phyloP scores from a whole-genome alignment of 2,329 filamentous ascomycete species.

The Fusarium sp. region DNA sequence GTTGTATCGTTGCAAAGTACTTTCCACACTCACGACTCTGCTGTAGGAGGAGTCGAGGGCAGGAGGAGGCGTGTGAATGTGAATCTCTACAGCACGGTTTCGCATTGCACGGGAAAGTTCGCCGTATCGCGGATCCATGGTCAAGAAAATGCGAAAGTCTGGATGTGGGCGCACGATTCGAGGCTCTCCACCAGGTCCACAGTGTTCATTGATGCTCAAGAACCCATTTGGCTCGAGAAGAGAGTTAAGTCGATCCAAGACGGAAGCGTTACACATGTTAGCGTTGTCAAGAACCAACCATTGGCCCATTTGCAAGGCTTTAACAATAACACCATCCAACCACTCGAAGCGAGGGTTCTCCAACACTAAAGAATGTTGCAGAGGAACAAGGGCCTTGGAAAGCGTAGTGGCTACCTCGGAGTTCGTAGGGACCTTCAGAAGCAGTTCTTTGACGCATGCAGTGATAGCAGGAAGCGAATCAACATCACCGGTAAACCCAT shows the following conservation, averaged over 20 bases:
- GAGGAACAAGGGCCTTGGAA: slow-evolving; percentile 61
- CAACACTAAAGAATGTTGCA: slow-evolving; percentile 66
- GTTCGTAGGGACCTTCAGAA: slow-evolving; percentile 56
- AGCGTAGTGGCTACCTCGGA: slow-evolving; percentile 62
- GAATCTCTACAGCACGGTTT: slow-evolving; percentile 93
- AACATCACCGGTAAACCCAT: slow-evolving; percentile 54
- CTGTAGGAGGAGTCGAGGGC: slow-evolving; percentile 50
- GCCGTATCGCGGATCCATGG: slow-evolving; percentile 90
- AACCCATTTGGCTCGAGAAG: slow-evolving; percentile 90
- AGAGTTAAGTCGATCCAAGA: slow-evolving; percentile 93
- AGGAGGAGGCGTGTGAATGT: slow-evolving; percentile 66
- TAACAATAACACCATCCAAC: slow-evolving; percentile 92
- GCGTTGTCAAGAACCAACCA: slow-evolving; percentile 98
- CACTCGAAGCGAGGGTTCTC: slow-evolving; percentile 90
- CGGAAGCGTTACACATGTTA: slow-evolving; percentile 94
- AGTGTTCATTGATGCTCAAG: slow-evolving; percentile 93
- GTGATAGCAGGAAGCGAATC: slow-evolving; percentile 55
- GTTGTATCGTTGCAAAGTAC: slow-evolving; percentile 61
- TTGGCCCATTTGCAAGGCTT: slow-evolving; percentile 84
- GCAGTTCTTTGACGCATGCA: slow-evolving; percentile 55
- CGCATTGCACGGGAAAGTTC: slow-evolving; percentile 97
- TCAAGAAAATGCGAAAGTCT: slow-evolving; percentile 92
- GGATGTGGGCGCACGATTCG: slow-evolving; percentile 84
- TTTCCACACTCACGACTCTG: slow-evolving; percentile 62
- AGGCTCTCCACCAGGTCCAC: slow-evolving; percentile 82